A percentile compares a stretch with the other conserved stretches of the same genome.
These are phyloP conservation scores for Apiospora phragmitis DNA, from an alignment of 2,329 filamentous ascomycete species.

Conservation along the genomic window DNA sequence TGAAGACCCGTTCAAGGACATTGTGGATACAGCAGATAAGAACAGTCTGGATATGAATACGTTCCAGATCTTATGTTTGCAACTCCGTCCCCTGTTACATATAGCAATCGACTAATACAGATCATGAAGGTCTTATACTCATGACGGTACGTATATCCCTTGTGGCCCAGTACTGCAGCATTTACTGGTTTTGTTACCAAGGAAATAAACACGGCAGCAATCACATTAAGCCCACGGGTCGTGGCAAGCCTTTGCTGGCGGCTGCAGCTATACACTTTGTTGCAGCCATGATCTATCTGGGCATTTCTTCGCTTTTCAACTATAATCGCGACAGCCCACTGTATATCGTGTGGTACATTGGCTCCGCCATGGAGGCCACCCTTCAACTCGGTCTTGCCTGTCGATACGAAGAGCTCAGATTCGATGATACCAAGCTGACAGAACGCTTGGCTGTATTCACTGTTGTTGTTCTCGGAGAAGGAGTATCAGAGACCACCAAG, in stretches of 20 bases:
- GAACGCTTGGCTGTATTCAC: constrained; percentile 65
- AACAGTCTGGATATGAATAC: constrained; percentile 15
- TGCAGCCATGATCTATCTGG: constrained; percentile 39
- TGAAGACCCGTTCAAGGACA: constrained; percentile 26
- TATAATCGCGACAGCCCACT: constrained; percentile 31
- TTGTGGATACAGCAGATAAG: constrained; percentile 14
- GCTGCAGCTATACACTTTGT: constrained; percentile 36
- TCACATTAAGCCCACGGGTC: constrained; percentile 36
- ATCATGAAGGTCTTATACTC: constrained; percentile 40
- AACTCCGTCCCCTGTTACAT: neutral
- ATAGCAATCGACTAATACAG: neutral
- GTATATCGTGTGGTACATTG: constrained; percentile 49
- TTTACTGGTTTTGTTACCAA: neutral
- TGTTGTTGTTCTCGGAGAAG: constrained; percentile 66
- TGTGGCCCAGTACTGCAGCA: constrained; percentile 50
- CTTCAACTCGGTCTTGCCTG: constrained; percentile 53
- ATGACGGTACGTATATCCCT: constrained; percentile 52
- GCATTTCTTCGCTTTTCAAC: constrained; percentile 39
- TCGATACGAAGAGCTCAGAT: constrained; percentile 55
- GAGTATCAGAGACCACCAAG: constrained; percentile 54
- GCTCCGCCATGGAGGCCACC: constrained; percentile 54
- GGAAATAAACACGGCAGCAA: constrained; percentile 33
- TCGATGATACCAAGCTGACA: constrained; percentile 63
- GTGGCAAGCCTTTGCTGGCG: constrained; percentile 33
- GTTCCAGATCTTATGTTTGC: constrained; percentile 40